Evolutionary conservation across 805 yeast species (phyloP), one percentile per base, ranked within the genome.

Genomic region (Hanseniaspora guilliermondii): DNA sequence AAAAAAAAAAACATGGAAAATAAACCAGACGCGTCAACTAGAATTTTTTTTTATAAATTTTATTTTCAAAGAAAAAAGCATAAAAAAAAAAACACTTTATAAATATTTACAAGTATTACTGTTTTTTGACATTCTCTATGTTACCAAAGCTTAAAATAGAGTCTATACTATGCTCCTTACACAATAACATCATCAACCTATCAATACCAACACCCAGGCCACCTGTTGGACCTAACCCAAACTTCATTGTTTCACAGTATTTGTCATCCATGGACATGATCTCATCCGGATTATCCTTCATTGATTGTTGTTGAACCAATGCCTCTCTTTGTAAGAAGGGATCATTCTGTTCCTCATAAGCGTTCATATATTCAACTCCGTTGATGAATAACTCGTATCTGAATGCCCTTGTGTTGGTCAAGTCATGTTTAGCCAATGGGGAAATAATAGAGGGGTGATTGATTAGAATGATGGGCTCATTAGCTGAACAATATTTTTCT

Each of bases 151-250:
- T 71, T 35, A 87, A 66, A 1, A 87, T 94, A 12, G 78, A 77
- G 53, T 83, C 91, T 17, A 93, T 88, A 30, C 95, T 71, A 21
- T 70, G 70, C 40, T 76, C 68, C 0, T 78, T 82, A 4, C 84
- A 75, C 33, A 91, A 69, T 19, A 87, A 66, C 97, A 91, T 87
- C 52, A 82, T 80, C 37, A 93, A 67, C 53, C 99, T 68, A 64
- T 93, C 99, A 21, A 93, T 75, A 0, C 99, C 99, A 57, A 95
- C 70, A 0, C 98, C 99, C 86, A 96, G 86, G 0, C 99, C 99
- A 2, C 95, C 97, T 3, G 97, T 91, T 0, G 98, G 98, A 3
- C 97, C 97, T 70, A 93, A 76, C 1, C 96, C 97, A 76, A 83
- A 86, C 64, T 87, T 91, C 89, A 93, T 81, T 16, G 82, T 77